Evolutionary conservation across 495 filamentous ascomycete species (phyloP), one percentile per base, ranked within the genome.

Genomic region (Penicillium crystallinum): DNA sequence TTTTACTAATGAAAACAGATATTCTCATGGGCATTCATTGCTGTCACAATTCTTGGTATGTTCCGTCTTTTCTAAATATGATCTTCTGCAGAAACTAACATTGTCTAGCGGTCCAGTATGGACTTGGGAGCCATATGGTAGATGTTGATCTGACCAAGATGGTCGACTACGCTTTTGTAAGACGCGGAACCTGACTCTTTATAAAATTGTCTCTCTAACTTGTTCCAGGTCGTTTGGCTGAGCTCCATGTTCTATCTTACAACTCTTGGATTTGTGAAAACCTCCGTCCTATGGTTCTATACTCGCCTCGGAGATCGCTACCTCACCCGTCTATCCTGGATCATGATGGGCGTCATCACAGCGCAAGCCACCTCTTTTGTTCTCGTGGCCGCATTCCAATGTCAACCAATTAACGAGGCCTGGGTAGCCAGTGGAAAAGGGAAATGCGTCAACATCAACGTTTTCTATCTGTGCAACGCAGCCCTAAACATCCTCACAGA

Each of bases 401-500:
- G 70, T 42, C 46, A 50, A 4, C 65, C 70, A 0, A 63, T 71
- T 40, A 55, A 56, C 46, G 64, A 61, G 44, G 70, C 65, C 25
- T 73, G 70, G 70, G 56, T 61, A 2, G 34, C 19, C 1, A 57
- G 52, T 9, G 48, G 53, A 5, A 33, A 45, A 3, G 73, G 77
- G 21, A 64, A 63, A 49, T 76, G 73, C 58, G 64, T 81, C 40
- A 62, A 76, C 45, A 68, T 74, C 45, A 77, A 77, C 50, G 56
- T 66, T 14, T 66, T 79, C 44, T 77, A 70, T 23, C 72, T 74
- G 44, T 63, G 65, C 49, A 72, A 76, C 41, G 68, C 76, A 0
- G 70, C 61, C 3, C 57, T 84, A 23, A 81, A 78, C 56, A 77
- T 85, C 19, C 31, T 76, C 11, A 70, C 80, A 6, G 81, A 85